Conservation (phyloP, 2,329 filamentous ascomycete genomes). For the Hypoxylon sp. region DNA sequence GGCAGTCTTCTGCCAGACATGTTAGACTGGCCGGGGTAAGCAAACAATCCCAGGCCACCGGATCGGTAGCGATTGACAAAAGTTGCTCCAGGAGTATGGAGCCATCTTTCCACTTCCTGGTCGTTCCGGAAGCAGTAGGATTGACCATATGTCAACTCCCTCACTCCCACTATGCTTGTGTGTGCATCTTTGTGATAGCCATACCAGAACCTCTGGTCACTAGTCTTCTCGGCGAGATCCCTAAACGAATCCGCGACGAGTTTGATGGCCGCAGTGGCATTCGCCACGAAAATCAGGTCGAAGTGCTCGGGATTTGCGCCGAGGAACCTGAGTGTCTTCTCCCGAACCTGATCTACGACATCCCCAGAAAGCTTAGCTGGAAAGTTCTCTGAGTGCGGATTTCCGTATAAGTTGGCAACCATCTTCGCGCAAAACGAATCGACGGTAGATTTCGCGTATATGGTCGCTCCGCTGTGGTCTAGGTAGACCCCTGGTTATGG, state of each 20-base stretch:
- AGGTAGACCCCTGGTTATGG: constrained; percentile 63
- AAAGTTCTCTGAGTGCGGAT: constrained; percentile 75
- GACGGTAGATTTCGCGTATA: constrained; percentile 72
- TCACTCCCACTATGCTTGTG: constrained; percentile 77
- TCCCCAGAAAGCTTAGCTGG: constrained; percentile 71
- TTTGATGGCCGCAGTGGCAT: constrained; percentile 93
- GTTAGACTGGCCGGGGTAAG: constrained; percentile 79
- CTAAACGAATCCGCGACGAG: constrained; percentile 71
- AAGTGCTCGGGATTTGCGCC: constrained; percentile 71
- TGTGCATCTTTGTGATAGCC: constrained; percentile 74
- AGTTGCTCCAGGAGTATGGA: constrained; percentile 52
- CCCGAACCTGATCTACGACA: constrained; percentile 69
- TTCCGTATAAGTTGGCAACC: constrained; percentile 72
- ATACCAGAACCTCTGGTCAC: constrained; percentile 67
- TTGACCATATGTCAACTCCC: constrained; percentile 72
- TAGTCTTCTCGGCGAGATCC: constrained; percentile 65
- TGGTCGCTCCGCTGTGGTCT: constrained; percentile 71
- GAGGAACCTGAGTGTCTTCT: constrained; percentile 69
- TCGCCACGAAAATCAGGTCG: constrained; percentile 85
- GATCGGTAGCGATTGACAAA: constrained; percentile 46
- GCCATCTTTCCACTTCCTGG: constrained; percentile 63
- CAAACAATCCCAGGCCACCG: constrained; percentile 65
- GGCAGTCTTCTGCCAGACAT: constrained; percentile 76
- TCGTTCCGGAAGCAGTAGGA: constrained; percentile 73
- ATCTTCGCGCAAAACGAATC: constrained; percentile 69